Base-by-base conservation (phyloP, 2,329 filamentous ascomycete species). In the Fusarium brachygibbosum region DNA sequence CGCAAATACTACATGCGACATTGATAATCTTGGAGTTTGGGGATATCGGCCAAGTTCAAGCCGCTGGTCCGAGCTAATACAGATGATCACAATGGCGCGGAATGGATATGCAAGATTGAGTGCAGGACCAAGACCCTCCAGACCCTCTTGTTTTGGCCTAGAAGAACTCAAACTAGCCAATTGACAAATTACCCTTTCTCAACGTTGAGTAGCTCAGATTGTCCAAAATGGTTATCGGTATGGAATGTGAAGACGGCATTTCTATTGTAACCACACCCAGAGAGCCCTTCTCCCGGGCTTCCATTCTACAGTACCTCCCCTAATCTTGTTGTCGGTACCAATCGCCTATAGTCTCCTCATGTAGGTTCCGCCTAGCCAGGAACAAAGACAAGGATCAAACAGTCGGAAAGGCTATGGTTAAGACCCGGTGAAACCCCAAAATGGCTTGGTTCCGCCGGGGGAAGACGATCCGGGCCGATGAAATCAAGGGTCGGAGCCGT, bases 381-480 rank as follows among this genome's bases (percentile, higher is more conserved):
- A 68, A 69, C 66, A 51, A 45, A 25, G 52, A 50, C 61, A 40
- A 34, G 66, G 66, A 66, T 68, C 42, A 51, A 23, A 42, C 35
- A 35, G 51, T 58, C 52, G 46, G 53, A 66, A 66, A 34, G 14
- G 17, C 49, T 48, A 21, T 48, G 53, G 28, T 31, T 31, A 42
- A 45, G 53, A 54, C 66, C 66, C 57, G 66, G 61, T 41, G 54
- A 49, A 44, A 52, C 44, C 63, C 66, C 25, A 51, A 70, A 58
- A 61, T 49, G 58, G 58, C 40, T 64, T 61, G 69, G 69, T 59
- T 49, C 62, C 59, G 67, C 68, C 69, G 63, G 72, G 66, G 72
- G 72, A 74, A 74, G 70, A 53, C 69, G 71, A 74, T 73, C 72
- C 72, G 72, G 72, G 61, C 72, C 72, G 72, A 73, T 73, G 70